Conservation (phyloP, 108 stramenopile genomes). For the Pseudonitzschia delicatissima region DNA sequence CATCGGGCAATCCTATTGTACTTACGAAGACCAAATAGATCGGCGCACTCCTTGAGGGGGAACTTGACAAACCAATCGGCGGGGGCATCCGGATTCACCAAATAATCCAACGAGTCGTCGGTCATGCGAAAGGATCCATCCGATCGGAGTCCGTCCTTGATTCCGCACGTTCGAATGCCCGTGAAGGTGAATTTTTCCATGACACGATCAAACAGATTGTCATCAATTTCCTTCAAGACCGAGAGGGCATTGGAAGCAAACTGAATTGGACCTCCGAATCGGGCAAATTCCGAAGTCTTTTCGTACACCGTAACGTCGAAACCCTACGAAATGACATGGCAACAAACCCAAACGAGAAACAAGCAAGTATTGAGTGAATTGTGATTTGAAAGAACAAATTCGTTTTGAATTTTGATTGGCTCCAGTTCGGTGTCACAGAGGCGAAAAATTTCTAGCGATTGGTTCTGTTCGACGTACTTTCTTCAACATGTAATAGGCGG, state of each 20-base stretch:
- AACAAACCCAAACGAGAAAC: too few species aligned
- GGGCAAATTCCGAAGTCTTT: constrained; percentile 90
- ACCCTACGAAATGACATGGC: too few species aligned
- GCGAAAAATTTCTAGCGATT: too few species aligned
- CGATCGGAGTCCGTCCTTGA: constrained; percentile 91
- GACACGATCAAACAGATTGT: constrained; percentile 80
- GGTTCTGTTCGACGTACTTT: constrained; percentile 37
- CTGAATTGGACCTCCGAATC: constrained; percentile 97
- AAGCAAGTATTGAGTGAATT: too few species aligned
- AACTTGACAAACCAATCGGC: constrained; percentile 97
- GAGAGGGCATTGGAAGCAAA: constrained; percentile 95
- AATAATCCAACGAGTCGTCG: constrained; percentile 73
- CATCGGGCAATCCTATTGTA: not conserved
- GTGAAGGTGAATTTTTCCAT: constrained; percentile 98
- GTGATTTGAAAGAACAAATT: not conserved
- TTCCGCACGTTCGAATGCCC: constrained; percentile 91
- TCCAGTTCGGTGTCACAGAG: too few species aligned
- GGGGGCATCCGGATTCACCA: constrained; percentile 80
- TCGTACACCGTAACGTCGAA: constrained; percentile 96
- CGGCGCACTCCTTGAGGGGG: constrained; percentile 77
- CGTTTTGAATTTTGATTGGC: too few species aligned
- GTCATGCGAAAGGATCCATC: constrained; percentile 89
- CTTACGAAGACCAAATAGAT: constrained; percentile 41
- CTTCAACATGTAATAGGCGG: constrained; percentile 89
- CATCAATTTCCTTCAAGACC: constrained; percentile 91